Evolutionary conservation across 306 rosid genomes (phyloP).

Genomic region (Abrus pulchellus): DNA sequence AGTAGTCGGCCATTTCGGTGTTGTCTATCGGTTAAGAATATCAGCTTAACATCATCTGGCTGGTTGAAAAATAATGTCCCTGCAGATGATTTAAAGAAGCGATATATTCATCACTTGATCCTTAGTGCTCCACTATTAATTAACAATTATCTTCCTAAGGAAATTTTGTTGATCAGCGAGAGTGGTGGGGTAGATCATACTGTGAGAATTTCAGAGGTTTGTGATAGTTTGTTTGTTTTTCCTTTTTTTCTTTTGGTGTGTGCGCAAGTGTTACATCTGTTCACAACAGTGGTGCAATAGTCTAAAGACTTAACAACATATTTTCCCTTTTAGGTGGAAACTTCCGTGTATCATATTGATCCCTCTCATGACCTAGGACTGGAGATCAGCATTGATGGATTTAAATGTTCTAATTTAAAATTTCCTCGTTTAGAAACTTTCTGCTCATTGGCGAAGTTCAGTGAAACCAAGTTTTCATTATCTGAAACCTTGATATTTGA

Average conservation of each 20-base stretch:
- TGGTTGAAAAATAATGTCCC: conserved; percentile 55
- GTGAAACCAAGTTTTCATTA: conserved; percentile 73
- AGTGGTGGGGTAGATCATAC: conserved; percentile 79
- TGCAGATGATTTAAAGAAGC: conserved; percentile 62
- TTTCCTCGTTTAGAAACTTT: conserved; percentile 87
- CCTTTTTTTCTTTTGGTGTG: background rate
- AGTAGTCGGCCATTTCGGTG: conserved; percentile 92
- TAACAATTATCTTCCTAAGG: conserved; percentile 84
- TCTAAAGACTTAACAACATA: conserved; percentile 23
- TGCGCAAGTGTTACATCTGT: background rate
- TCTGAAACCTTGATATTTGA: conserved; percentile 72
- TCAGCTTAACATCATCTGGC: conserved; percentile 66
- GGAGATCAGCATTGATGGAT: conserved; percentile 78
- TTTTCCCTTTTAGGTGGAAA: conserved; percentile 68
- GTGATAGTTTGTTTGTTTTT: conserved; percentile 46
- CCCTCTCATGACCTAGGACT: conserved; percentile 89
- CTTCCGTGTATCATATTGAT: conserved; percentile 84
- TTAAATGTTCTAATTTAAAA: conserved; percentile 66
- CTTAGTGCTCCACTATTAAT: conserved; percentile 79
- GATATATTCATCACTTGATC: conserved; percentile 72
- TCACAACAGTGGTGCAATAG: conserved; percentile 12
- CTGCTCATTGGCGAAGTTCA: conserved; percentile 75
- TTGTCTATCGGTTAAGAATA: conserved; percentile 77
- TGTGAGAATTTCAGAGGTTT: conserved; percentile 78
- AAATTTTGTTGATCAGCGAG: conserved; percentile 69